A percentile compares a stretch with the other conserved stretches of the same genome.
These are phyloP conservation scores for Mucor lusitanicus DNA, from an alignment of 371 early-diverging fungal species.

Conservation along the genomic window DNA sequence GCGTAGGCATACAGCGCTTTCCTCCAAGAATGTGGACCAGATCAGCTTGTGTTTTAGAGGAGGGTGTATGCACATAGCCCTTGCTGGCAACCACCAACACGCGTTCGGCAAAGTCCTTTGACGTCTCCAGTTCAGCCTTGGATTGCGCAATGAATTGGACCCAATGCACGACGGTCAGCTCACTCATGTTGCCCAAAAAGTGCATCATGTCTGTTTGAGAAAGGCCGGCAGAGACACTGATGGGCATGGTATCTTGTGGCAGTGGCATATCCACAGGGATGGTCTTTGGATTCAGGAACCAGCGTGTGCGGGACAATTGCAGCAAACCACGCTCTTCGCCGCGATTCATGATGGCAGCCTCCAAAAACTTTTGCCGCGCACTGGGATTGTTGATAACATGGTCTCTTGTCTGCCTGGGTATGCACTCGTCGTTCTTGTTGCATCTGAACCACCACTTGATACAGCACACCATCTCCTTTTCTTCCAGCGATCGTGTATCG, in stretches of 20 bases:
- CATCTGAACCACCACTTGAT: constrained; percentile 80
- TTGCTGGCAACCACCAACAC: constrained; percentile 58
- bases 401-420: constrained; percentile 15
- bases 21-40: constrained; percentile 51
- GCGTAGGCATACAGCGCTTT: constrained; percentile 74
- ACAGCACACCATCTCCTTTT: constrained; percentile 66
- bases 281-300: constrained; percentile 63
- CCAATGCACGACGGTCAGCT: constrained; percentile 72
- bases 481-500: constrained; percentile 50
- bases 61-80: constrained; percentile 49
- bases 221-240: constrained; percentile 67
- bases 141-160: constrained; percentile 45
- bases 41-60: constrained; percentile 38
- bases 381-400: background rate
- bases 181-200: constrained; percentile 61
- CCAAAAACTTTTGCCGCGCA: constrained; percentile 26
- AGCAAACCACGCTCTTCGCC: constrained; percentile 41
- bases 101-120: constrained; percentile 68
- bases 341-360: constrained; percentile 42
- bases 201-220: constrained; percentile 51
- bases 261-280: constrained; percentile 64
- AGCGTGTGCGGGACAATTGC: constrained; percentile 46
- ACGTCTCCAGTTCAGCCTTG: constrained; percentile 52
- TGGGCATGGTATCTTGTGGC: constrained; percentile 65
- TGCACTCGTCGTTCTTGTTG: constrained; percentile 20